A percentile compares a stretch with the other conserved stretches of the same genome.
Evolutionary conservation across 2,329 filamentous ascomycete species (phyloP).

Genomic region (Colletotrichum gigasporum): DNA sequence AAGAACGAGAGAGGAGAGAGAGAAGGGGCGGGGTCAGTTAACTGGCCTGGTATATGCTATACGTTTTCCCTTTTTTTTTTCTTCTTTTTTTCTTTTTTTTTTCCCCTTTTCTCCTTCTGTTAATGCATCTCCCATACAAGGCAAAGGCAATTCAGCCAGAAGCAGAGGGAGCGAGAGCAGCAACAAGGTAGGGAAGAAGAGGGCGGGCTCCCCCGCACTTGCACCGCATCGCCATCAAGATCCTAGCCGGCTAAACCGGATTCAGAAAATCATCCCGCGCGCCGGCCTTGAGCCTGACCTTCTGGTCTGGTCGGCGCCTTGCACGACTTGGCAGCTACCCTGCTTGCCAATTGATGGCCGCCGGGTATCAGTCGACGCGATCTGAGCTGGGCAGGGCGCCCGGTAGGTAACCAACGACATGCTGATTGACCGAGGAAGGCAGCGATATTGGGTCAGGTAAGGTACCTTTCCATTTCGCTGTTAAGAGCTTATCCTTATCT

Average conservation of each 20-base stretch:
- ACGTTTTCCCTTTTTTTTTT: no score
- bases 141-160: no score
- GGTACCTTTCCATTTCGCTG: no score
- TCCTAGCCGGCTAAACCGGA: conserved; percentile 6
- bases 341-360: conserved; percentile 11
- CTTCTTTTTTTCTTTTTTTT: no score
- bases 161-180: no score
- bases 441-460: no score
- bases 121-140: no score
- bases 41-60: no score
- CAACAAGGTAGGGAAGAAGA: background rate
- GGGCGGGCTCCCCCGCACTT: background rate
- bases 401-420: background rate
- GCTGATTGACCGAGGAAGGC: background rate
- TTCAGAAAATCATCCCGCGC: conserved; percentile 18
- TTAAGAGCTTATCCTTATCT: no score
- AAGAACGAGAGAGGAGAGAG: no score
- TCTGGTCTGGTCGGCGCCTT: background rate
- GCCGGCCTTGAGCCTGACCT: background rate
- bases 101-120: no score
- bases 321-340: background rate
- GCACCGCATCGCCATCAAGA: conserved; percentile 3
- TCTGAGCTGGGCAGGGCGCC: background rate
- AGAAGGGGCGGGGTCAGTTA: no score
- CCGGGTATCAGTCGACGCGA: conserved; percentile 22